Conservation (phyloP, 2,329 filamentous ascomycete species). For the Fusarium longipes region DNA sequence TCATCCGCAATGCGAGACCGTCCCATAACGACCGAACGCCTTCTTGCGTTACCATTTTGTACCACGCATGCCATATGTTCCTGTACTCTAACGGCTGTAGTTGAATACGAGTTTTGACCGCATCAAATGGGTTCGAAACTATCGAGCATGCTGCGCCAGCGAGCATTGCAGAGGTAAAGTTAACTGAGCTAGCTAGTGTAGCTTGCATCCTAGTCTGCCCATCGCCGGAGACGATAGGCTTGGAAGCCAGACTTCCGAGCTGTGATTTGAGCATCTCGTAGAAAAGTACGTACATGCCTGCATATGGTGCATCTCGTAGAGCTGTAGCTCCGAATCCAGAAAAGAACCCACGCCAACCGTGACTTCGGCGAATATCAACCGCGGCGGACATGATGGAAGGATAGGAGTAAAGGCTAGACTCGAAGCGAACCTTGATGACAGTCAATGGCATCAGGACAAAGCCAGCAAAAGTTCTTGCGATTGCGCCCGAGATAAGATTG, state of each 20-base stretch:
- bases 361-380: slow-evolving; percentile 76
- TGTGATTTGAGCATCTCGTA: slow-evolving; percentile 86
- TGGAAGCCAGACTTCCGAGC: slow-evolving; percentile 54
- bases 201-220: slow-evolving; percentile 46
- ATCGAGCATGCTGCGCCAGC: slow-evolving; percentile 86
- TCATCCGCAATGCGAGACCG: slow-evolving; percentile 87
- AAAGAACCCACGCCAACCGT: slow-evolving; percentile 88
- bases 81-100: slow-evolving; percentile 84
- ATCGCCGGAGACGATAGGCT: slow-evolving; percentile 23
- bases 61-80: slow-evolving; percentile 82
- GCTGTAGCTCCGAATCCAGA: slow-evolving; percentile 94
- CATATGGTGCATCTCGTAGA: slow-evolving; percentile 94
- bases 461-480: slow-evolving; percentile 86
- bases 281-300: slow-evolving; percentile 91
- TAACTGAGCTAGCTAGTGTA: slow-evolving; percentile 70
- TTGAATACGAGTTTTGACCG: slow-evolving; percentile 94
- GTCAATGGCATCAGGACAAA: slow-evolving; percentile 96
- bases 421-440: slow-evolving; percentile 95
- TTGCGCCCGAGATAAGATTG: slow-evolving; percentile 86
- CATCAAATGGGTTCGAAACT: slow-evolving; percentile 96
- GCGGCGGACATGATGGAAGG: slow-evolving; percentile 78
- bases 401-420: slow-evolving; percentile 88
- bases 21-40: slow-evolving; percentile 84
- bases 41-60: slow-evolving; percentile 83
- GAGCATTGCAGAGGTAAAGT: slow-evolving; percentile 84